Conservation (phyloP, 2,329 filamentous ascomycete genomes). For the Phialophora macrospora region DNA sequence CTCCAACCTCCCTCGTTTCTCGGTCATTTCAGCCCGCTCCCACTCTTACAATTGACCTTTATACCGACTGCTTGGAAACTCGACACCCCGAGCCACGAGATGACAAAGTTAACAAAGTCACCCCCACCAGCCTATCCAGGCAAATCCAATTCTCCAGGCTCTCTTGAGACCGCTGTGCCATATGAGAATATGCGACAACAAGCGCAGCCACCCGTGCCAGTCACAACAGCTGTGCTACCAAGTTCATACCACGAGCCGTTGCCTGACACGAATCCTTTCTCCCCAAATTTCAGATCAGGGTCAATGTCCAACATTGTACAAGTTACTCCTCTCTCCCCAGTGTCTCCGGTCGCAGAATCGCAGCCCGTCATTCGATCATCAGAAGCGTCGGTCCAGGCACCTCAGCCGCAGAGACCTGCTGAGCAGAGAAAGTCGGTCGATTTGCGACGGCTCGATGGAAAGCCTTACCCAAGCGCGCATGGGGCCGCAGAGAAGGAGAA, state of each 20-base stretch:
- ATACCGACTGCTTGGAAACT: background rate
- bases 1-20: background rate
- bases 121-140: conserved; percentile 26
- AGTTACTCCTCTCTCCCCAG: conserved; percentile 32
- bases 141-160: conserved; percentile 19
- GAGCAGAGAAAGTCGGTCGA: conserved; percentile 28
- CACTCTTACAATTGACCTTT: background rate
- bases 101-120: conserved; percentile 36
- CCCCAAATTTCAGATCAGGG: conserved; percentile 27
- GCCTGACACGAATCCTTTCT: conserved; percentile 34
- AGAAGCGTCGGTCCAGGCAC: conserved; percentile 21
- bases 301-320: conserved; percentile 7
- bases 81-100: conserved; percentile 13
- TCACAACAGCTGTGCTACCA: conserved; percentile 28
- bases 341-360: conserved; percentile 34
- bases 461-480: conserved; percentile 27
- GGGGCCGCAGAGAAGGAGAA: conserved; percentile 20
- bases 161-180: conserved; percentile 28
- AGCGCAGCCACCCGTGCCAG: conserved; percentile 31
- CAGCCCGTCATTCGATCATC: conserved; percentile 13
- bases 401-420: conserved; percentile 28
- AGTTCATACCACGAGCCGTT: conserved; percentile 30
- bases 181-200: conserved; percentile 33
- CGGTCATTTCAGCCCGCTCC: background rate
- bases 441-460: conserved; percentile 35